These are phyloP conservation scores for Ogataea naganishii DNA, from an alignment of 805 yeast genomes.

Conservation along the genomic window DNA sequence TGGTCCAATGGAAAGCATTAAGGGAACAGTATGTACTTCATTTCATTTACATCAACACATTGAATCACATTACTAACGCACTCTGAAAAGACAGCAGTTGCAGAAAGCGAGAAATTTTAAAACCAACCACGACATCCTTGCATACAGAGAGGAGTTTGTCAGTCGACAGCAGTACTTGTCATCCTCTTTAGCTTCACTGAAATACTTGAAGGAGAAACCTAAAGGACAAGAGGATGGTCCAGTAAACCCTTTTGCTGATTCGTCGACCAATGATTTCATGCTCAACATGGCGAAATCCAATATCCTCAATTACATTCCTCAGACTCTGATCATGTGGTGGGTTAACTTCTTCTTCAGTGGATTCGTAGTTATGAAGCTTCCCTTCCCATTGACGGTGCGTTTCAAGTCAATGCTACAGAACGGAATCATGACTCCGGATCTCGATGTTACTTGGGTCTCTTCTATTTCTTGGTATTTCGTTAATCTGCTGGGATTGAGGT, in stretches of 20 bases:
- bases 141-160: constrained; percentile 38
- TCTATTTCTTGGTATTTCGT: constrained; percentile 95
- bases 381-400: constrained; percentile 83
- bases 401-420: constrained; percentile 90
- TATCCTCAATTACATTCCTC: constrained; percentile 79
- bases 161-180: constrained; percentile 41
- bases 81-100: constrained; percentile 39
- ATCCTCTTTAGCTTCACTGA: constrained; percentile 40
- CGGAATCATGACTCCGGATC: constrained; percentile 75
- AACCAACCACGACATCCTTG: constrained; percentile 34
- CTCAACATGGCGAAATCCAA: constrained; percentile 74
- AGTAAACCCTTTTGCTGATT: constrained; percentile 61
- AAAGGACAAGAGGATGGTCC: constrained; percentile 28
- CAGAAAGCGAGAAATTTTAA: constrained; percentile 51
- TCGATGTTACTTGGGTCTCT: constrained; percentile 88
- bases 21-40: constrained; percentile 36
- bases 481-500: constrained; percentile 72
- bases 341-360: constrained; percentile 90
- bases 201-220: constrained; percentile 42
- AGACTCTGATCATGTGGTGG: constrained; percentile 94
- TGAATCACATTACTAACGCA: constrained; percentile 6
- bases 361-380: constrained; percentile 76
- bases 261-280: constrained; percentile 63
- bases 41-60: neutral
- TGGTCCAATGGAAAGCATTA: constrained; percentile 39